Percentiles rank a stretch among this genome's conserved stretches.
Evolutionary conservation across 2,329 filamentous ascomycete genomes (phyloP).

Genomic region (Talaromyces sp.): DNA sequence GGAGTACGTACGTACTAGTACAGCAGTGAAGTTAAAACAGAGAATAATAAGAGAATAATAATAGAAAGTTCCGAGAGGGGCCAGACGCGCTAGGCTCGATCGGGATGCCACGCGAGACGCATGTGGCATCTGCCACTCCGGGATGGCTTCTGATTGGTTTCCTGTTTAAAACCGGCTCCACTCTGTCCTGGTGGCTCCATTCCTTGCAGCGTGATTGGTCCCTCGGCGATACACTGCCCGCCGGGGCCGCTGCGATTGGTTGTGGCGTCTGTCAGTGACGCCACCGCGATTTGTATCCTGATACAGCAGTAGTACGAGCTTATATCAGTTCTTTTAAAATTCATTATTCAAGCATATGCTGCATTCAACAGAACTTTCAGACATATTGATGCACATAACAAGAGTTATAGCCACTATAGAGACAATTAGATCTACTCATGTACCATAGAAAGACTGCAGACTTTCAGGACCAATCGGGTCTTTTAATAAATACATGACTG

Average conservation of each 20-base stretch:
- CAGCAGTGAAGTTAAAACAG: neutral
- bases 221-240: neutral
- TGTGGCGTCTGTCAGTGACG: neutral
- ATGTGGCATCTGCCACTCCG: conserved; percentile 1
- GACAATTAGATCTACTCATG: neutral
- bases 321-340: too few relatives aligned
- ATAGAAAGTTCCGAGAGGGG: neutral
- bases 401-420: too few relatives aligned
- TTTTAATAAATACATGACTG: too few relatives aligned
- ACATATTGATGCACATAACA: too few relatives aligned
- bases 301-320: too few relatives aligned
- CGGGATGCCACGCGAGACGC: conserved; percentile 12
- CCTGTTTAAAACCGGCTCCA: neutral
- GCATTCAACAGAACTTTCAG: too few relatives aligned
- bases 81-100: neutral
- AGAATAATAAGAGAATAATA: neutral
- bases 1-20: too few relatives aligned
- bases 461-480: neutral
- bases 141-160: neutral
- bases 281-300: neutral
- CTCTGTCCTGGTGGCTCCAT: neutral
- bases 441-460: neutral
- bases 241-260: neutral
- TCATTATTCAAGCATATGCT: too few relatives aligned
- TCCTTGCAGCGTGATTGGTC: neutral